Evolutionary conservation across 768 basidiomycete genomes (phyloP).

Genomic region (Termitomyces sp.): DNA sequence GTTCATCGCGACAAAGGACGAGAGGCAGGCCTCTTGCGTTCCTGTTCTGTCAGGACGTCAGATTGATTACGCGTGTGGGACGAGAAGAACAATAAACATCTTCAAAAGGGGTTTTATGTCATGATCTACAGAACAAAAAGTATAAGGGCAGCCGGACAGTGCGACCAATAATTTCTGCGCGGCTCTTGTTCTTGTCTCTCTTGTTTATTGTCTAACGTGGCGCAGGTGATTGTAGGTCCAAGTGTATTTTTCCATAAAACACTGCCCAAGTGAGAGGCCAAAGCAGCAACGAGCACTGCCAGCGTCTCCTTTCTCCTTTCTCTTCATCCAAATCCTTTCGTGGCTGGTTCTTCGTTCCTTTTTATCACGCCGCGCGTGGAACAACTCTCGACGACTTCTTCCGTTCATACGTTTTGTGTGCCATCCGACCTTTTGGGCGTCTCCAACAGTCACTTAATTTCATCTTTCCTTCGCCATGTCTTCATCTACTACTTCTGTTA

Average conservation of each 20-base stretch:
- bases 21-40: background rate
- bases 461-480: conserved; percentile 15
- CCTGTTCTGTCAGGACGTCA: background rate
- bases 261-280: background rate
- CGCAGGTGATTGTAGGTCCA: conserved; percentile 28
- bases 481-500: conserved; percentile 6
- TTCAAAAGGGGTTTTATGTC: conserved; percentile 9
- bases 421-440: background rate
- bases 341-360: conserved; percentile 8
- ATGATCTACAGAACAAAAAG: conserved; percentile 10
- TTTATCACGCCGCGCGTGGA: conserved; percentile 30
- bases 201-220: conserved; percentile 19
- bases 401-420: conserved; percentile 3
- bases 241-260: conserved; percentile 16
- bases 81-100: conserved; percentile 12
- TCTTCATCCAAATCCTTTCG: conserved; percentile 7
- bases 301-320: conserved; percentile 14
- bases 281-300: conserved; percentile 15
- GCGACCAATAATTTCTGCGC: background rate
- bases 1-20: background rate
- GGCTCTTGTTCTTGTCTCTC: conserved; percentile 14
- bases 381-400: conserved; percentile 14
- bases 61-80: background rate
- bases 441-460: background rate
- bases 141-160: conserved; percentile 5